Percentiles rank a stretch among this genome's conserved stretches.
Conservation (phyloP, 2,329 filamentous ascomycete genomes). For the Alternaria triticina region DNA sequence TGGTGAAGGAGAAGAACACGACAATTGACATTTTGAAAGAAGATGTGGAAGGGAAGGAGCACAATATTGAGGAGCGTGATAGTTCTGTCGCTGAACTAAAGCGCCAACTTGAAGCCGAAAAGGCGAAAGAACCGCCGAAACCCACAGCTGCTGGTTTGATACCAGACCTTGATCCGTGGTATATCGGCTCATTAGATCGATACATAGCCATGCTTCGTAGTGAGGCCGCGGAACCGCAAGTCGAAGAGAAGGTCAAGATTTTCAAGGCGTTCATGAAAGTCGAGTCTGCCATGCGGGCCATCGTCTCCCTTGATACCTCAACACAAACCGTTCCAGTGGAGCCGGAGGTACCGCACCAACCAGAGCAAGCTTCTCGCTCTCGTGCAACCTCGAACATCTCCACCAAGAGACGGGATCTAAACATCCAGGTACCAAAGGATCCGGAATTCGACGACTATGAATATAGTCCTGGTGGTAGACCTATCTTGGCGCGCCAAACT, state of each 20-base stretch:
- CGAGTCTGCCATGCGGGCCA: constrained; percentile 47
- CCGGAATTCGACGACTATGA: constrained; percentile 29
- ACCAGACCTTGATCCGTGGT: constrained; percentile 64
- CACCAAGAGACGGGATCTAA: constrained; percentile 21
- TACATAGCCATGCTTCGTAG: constrained; percentile 62
- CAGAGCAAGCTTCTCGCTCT: neutral
- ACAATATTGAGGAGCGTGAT: constrained; percentile 10
- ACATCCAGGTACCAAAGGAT: constrained; percentile 21
- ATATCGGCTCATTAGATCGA: constrained; percentile 60
- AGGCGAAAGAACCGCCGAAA: constrained; percentile 25
- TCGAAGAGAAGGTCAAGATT: constrained; percentile 60
- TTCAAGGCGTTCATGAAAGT: constrained; percentile 57
- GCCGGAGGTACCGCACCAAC: constrained; percentile 1
- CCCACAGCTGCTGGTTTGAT: constrained; percentile 48
- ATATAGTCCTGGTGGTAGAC: constrained; percentile 63
- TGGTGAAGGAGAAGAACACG: constrained; percentile 35
- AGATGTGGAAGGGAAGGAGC: constrained; percentile 39
- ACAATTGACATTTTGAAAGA: constrained; percentile 43
- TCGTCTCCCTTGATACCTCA: constrained; percentile 50
- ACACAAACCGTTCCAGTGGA: constrained; percentile 19
- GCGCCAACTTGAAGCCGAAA: constrained; percentile 30
- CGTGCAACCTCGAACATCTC: constrained; percentile 13
- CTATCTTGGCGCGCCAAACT: constrained; percentile 46
- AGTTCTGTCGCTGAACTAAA: constrained; percentile 3
- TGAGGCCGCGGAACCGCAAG: constrained; percentile 54